A percentile compares a stretch with the other conserved stretches of the same genome.
phyloP scores from a whole-genome alignment of 2,329 filamentous ascomycete genomes.

The Botrytis sinoallii region DNA sequence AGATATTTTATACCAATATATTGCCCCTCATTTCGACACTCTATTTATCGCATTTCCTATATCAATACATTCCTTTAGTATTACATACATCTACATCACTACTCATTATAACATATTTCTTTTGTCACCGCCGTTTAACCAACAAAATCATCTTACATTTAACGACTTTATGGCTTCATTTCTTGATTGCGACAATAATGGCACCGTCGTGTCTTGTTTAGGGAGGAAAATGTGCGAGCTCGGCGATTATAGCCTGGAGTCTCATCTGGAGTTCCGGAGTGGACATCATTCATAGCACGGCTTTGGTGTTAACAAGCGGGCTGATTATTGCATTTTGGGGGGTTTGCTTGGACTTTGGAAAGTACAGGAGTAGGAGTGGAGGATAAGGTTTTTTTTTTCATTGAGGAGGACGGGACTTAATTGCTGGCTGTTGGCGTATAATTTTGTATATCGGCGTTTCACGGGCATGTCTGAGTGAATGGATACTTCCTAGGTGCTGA shows the following conservation, averaged over 20 bases:
- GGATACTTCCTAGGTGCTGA: conserved; percentile 19
- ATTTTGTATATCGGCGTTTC: conserved; percentile 31
- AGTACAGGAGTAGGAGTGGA: conserved; percentile 26
- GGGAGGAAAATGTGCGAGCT: conserved; percentile 18
- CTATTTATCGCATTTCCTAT: background rate
- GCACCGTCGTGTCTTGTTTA: conserved; percentile 18
- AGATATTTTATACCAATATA: conserved; percentile 24
- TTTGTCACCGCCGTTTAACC: conserved; percentile 2
- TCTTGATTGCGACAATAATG: conserved; percentile 31
- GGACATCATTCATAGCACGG: conserved; percentile 10
- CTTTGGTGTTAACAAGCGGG: conserved; percentile 3
- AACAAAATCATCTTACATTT: conserved; percentile 22
- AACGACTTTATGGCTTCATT: conserved; percentile 33
- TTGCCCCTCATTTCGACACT: conserved; percentile 6
- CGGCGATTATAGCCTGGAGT: conserved; percentile 15
- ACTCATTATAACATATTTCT: conserved; percentile 12
- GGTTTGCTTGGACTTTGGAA: background rate
- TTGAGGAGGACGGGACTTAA: conserved; percentile 9
- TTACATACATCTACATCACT: conserved; percentile 14
- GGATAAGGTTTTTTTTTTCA: conserved; percentile 19
- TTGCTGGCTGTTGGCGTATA: conserved; percentile 33
- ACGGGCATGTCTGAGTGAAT: conserved; percentile 25
- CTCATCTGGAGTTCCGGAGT: conserved; percentile 18
- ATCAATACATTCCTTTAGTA: background rate
- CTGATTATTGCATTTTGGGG: conserved; percentile 11